Base-by-base conservation (phyloP, 2,329 filamentous ascomycete genomes). In the Fusarium oligoseptatum region DNA sequence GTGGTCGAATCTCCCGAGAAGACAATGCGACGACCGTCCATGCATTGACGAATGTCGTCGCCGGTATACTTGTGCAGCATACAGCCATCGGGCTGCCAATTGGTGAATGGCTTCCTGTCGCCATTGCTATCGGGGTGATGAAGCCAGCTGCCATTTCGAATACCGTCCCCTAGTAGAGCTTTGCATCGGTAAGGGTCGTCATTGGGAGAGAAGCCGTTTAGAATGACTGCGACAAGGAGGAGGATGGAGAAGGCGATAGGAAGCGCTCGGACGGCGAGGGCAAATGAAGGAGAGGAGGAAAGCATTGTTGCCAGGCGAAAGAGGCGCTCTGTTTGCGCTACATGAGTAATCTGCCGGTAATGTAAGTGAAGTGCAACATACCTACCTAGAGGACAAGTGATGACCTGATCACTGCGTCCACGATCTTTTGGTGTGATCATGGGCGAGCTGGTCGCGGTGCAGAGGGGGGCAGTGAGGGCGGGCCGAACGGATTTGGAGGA, bases 71-170 rank as follows among this genome's bases (percentile, higher is more conserved):
- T 82, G 69, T 88, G 87, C 77, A 92, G 84, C 69, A 89, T 87
- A 80, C 91, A 93, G 29, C 88, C 88, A 24, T 85, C 84, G 6
- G 90, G 88, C 66, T 91, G 88, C 91, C 91, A 92, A 72, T 86
- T 84, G 37, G 83, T 81, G 74, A 86, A 87, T 1, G 80, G 64
- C 75, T 71, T 45, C 76, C 67, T 68, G 69, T 73, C 70, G 73
- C 78, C 77, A 68, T 78, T 74, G 43, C 70, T 73, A 64, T 80
- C 79, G 43, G 77, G 80, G 29, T 79, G 80, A 76, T 78, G 77
- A 71, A 80, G 67, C 89, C 90, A 92, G 72, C 83, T 82, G 36
- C 90, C 90, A 73, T 85, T 81, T 43, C 84, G 84, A 7, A 89
- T 81, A 34, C 63, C 57, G 8, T 75, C 41, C 6, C 73, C 73